Base-by-base conservation (phyloP, 129 eudicot genomes). In the Flaveria sonorensis region DNA sequence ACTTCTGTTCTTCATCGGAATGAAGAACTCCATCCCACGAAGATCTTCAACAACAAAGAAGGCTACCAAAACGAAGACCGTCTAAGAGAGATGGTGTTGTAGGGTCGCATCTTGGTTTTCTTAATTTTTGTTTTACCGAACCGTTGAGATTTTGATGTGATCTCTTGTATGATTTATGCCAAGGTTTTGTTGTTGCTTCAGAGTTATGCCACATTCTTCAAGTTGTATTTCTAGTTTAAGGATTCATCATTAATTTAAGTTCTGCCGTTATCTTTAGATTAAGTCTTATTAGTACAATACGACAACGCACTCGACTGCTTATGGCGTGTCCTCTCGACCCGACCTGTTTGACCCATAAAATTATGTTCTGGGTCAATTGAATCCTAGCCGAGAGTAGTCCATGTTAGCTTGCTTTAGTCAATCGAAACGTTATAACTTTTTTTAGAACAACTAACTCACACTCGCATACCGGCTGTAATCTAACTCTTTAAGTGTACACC, bases 11-110 rank as follows among this genome's bases (percentile, higher is more conserved):
- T 81, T 81, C 18, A 18, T 81, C 23, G 85, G 85, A 42, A 57
- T 81, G 85, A 81, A 81, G 81, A 81, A 81, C 32, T 76, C 85
- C 4, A 48, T 75, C 50, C 81, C 85, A 7, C 76, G 76, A 64
- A 70, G 81, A 76, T 48, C 81, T 59, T 70, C 68, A 20, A 61
- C 77, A 9, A 76, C 81, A 71, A 81, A 81, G 77, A 76, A 75
- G 81, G 73, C 81, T 26, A 7, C 79, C 23, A 81, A 81, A 76
- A 68, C 81, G 0, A 81, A 81, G 81, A 81, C 85, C 39, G 48
- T 48, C 32, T 81, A 81, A 75, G 52, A 50, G 42, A 55, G 53
- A 68, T 18, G 48, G 40, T 43, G 84, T 74, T 73, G 84, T 66
- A 67, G 43, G 74, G 74, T 80, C 56, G 75, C 55, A 74, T 81